Evolutionary conservation across 164 flowering plant genomes (phyloP).

Genomic region (Nymphaea thermarum): DNA sequence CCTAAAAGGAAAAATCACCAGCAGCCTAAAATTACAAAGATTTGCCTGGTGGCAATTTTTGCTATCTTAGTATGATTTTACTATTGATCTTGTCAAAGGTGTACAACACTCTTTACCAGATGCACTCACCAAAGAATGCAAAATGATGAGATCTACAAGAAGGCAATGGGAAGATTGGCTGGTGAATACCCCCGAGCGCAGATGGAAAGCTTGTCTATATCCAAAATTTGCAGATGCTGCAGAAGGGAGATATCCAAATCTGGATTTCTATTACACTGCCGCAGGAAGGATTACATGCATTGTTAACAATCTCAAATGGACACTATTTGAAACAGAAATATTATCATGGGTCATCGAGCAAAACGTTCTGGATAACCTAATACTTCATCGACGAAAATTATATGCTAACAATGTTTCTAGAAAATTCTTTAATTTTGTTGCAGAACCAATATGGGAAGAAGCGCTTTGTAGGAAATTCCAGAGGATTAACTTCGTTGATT

Average conservation of each 20-base stretch:
- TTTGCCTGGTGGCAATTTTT: constrained; percentile 1
- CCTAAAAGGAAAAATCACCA: background rate
- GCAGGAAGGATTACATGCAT: background rate
- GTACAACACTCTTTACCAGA: background rate
- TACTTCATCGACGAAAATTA: background rate
- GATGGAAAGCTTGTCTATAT: background rate
- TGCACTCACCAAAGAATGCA: background rate
- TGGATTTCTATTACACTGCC: background rate
- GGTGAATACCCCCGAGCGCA: background rate
- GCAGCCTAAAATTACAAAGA: background rate
- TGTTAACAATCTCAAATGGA: background rate
- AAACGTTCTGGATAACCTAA: background rate
- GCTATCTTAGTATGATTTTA: background rate
- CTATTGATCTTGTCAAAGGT: background rate
- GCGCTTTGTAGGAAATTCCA: too few species aligned
- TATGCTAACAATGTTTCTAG: background rate
- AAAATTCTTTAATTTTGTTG: too few species aligned
- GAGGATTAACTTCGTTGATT: too few species aligned
- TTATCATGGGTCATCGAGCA: background rate
- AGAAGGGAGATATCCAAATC: background rate
- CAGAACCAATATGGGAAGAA: too few species aligned
- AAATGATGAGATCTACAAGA: background rate
- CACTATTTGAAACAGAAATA: background rate
- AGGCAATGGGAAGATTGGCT: background rate
- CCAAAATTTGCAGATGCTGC: background rate